Evolutionary conservation across 2,329 filamentous ascomycete genomes (phyloP).

Genomic region (Pyricularia pennisetigena): DNA sequence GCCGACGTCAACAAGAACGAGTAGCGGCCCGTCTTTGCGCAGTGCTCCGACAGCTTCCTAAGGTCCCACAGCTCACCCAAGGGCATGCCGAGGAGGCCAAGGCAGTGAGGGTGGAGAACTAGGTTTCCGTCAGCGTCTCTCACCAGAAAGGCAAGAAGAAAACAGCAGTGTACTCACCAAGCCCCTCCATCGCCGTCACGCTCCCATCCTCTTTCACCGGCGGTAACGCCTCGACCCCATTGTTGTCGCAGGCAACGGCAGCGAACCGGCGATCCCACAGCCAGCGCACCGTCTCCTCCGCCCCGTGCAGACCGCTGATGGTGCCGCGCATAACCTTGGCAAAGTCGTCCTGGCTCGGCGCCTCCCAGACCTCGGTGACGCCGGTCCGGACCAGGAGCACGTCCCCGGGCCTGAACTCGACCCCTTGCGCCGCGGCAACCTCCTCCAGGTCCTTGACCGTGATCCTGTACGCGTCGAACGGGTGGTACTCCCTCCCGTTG

Average conservation of each 20-base stretch:
- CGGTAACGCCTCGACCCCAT: conserved; percentile 42
- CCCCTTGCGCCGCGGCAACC: conserved; percentile 47
- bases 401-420: conserved; percentile 55
- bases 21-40: conserved; percentile 41
- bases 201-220: not conserved
- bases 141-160: not conserved
- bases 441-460: conserved; percentile 43
- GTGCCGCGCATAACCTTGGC: conserved; percentile 19
- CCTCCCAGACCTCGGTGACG: conserved; percentile 47
- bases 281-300: conserved; percentile 49
- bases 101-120: conserved; percentile 37
- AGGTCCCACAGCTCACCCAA: conserved; percentile 48
- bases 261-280: conserved; percentile 61
- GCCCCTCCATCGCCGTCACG: not conserved
- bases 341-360: conserved; percentile 25
- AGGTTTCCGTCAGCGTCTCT: not conserved
- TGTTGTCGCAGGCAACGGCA: conserved; percentile 52
- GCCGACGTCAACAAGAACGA: conserved; percentile 53
- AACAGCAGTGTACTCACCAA: not conserved
- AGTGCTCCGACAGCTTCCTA: conserved; percentile 39
- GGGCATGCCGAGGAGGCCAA: conserved; percentile 41
- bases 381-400: conserved; percentile 58
- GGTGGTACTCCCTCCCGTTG: conserved; percentile 38
- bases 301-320: conserved; percentile 29
- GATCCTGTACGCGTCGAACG: conserved; percentile 43